phyloP scores from a whole-genome alignment of 2,329 filamentous ascomycete genomes.

The Penicillium brevicompactum region DNA sequence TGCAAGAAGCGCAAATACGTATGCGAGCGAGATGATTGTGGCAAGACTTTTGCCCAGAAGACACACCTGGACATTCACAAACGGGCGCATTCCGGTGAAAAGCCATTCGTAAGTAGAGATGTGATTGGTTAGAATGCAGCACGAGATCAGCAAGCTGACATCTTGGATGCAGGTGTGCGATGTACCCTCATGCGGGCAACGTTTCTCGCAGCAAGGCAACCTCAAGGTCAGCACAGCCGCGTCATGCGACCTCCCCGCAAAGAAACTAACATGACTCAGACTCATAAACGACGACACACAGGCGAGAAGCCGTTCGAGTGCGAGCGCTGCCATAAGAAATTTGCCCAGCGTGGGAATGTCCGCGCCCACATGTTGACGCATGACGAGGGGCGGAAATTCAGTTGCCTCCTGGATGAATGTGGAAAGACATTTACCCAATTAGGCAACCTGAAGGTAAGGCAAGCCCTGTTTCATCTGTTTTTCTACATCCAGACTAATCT shows the following conservation, averaged over 20 bases:
- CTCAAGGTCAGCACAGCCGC: slow-evolving; percentile 64
- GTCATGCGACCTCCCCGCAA: not conserved
- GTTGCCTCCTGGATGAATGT: slow-evolving; percentile 80
- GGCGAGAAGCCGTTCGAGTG: slow-evolving; percentile 84
- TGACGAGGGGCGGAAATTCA: slow-evolving; percentile 73
- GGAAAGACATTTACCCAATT: slow-evolving; percentile 86
- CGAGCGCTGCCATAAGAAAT: slow-evolving; percentile 75
- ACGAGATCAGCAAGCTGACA: not conserved
- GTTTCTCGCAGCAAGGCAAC: slow-evolving; percentile 89
- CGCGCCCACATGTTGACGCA: slow-evolving; percentile 83
- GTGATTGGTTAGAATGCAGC: not conserved
- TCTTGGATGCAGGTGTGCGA: slow-evolving; percentile 60
- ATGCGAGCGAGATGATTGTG: slow-evolving; percentile 73
- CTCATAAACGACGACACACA: slow-evolving; percentile 83
- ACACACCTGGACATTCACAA: slow-evolving; percentile 91
- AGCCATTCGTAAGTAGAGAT: slow-evolving; percentile 73
- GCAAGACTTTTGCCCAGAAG: slow-evolving; percentile 84
- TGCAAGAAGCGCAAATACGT: slow-evolving; percentile 64
- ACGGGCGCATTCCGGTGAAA: slow-evolving; percentile 83
- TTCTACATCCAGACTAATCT: slow-evolving; percentile 6
- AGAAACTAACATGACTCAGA: slow-evolving; percentile 53
- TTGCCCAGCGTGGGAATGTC: slow-evolving; percentile 84
- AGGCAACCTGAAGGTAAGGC: slow-evolving; percentile 80
- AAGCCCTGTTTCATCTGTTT: not conserved
- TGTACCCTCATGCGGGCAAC: slow-evolving; percentile 70